Base-by-base conservation (phyloP, 805 yeast genomes). In the Clavispora santaluciae region DNA sequence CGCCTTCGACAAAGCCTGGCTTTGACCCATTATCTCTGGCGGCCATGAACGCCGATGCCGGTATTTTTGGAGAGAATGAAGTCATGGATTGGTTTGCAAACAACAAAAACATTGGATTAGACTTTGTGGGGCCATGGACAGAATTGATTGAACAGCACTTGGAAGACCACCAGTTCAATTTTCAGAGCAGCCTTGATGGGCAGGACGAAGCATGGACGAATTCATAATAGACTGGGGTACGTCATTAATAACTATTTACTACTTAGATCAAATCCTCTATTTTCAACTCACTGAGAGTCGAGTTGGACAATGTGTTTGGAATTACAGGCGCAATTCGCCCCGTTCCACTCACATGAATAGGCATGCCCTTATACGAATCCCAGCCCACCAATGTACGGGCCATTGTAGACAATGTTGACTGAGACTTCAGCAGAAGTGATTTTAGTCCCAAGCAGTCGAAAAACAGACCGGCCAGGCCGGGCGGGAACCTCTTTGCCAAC, bases 131-230 rank as follows among this genome's bases (percentile, higher is more conserved):
- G 28, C 87, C 87, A 2, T 84, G 89, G 81, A 83, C 91, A 0
- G 86, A 82, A 55, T 80, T 83, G 76, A 75, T 84, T 31, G 91
- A 83, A 55, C 81, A 79, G 49, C 86, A 81, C 44, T 73, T 78
- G 43, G 62, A 63, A 36, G 67, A 57, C 25, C 64, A 56, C 38
- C 41, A 16, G 37, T 62, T 61, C 43, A 58, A 53, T 34, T 61
- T 63, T 38, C 61, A 60, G 17, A 57, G 54, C 33, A 49, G 25
- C 5, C n/a, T 34, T 9, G 31, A 15, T 20, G 20, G 10, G 26
- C 10, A 5, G 12, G 31, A 12, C 12, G 31, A 28, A 6, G 16
- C 4, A 3, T 20, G 22, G 34, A n/a, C 34, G 7, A 20, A 17
- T n/a, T 2, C 11, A 12, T 31, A 22, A 31, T 4, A n/a, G n/a